Evolutionary conservation across 2,329 filamentous ascomycete genomes (phyloP).

Genomic region (Penicillium sp.): DNA sequence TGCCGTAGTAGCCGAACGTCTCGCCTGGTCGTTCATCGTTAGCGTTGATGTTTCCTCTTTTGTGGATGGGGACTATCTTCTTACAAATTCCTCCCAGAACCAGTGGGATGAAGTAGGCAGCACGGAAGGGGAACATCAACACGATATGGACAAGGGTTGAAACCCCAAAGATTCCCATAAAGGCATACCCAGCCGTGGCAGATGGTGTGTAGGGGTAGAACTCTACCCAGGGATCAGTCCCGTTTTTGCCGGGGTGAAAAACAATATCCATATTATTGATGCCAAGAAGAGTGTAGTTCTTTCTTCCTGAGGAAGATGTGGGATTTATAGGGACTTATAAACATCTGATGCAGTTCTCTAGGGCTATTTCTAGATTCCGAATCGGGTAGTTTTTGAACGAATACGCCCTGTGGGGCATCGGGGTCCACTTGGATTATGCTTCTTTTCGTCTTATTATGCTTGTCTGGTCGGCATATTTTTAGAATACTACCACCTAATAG

Average conservation of each 20-base stretch:
- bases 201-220: conserved; percentile 39
- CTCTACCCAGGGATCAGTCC: conserved; percentile 30
- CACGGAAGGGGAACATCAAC: conserved; percentile 29
- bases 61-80: conserved; percentile 1
- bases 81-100: conserved; percentile 37
- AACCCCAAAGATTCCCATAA: conserved; percentile 34
- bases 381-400: conserved; percentile 27
- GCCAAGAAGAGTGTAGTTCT: neutral
- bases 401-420: conserved; percentile 20
- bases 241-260: conserved; percentile 30
- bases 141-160: conserved; percentile 29
- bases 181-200: conserved; percentile 32
- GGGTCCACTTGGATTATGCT: conserved; percentile 1
- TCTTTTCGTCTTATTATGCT: neutral
- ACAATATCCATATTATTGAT: conserved; percentile 28
- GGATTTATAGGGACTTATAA: neutral
- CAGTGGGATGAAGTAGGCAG: conserved; percentile 38
- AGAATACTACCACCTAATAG: neutral
- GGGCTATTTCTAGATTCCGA: conserved; percentile 10
- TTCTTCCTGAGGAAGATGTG: neutral
- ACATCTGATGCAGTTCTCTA: neutral
- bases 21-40: conserved; percentile 23
- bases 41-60: neutral
- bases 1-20: conserved; percentile 36
- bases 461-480: neutral